These are phyloP conservation scores for Candida golubevii DNA, from an alignment of 805 yeast species.

Conservation along the genomic window DNA sequence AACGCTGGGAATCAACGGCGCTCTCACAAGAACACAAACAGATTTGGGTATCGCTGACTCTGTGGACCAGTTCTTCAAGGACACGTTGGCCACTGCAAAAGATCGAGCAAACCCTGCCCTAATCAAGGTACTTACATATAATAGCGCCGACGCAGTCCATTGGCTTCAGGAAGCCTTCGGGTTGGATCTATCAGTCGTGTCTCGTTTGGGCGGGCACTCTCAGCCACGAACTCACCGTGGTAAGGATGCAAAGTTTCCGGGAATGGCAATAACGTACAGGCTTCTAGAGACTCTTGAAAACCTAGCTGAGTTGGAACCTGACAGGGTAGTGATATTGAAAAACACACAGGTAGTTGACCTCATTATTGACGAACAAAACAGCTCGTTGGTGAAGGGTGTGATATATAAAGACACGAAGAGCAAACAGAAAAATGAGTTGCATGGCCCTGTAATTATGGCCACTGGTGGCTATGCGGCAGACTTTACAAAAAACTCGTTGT, in stretches of 20 bases:
- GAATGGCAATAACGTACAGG: constrained; percentile 59
- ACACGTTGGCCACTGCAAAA: constrained; percentile 65
- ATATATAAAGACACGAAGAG: constrained; percentile 30
- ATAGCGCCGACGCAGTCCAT: constrained; percentile 62
- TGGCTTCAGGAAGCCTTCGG: constrained; percentile 67
- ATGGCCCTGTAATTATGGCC: constrained; percentile 58
- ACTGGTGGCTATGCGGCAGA: constrained; percentile 70
- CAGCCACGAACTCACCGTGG: constrained; percentile 81
- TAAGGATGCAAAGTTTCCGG: constrained; percentile 58
- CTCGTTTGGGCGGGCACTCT: constrained; percentile 82
- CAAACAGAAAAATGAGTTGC: constrained; percentile 28
- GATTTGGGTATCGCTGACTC: constrained; percentile 48
- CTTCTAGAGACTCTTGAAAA: constrained; percentile 18
- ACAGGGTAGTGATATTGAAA: constrained; percentile 27
- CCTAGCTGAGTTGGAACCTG: constrained; percentile 30
- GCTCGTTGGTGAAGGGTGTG: constrained; percentile 12
- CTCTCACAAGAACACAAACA: constrained; percentile 59
- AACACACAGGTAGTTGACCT: constrained; percentile 36
- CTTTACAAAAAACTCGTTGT: constrained; percentile 47
- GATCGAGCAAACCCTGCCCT: constrained; percentile 54
- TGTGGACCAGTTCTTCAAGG: constrained; percentile 55
- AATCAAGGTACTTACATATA: constrained; percentile 54
- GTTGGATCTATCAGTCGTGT: constrained; percentile 60
- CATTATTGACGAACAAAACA: constrained; percentile 26
- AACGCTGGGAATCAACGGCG: constrained; percentile 71